phyloP scores from a whole-genome alignment of 805 yeast species.

The Cyberlindnera mississippiensis region DNA sequence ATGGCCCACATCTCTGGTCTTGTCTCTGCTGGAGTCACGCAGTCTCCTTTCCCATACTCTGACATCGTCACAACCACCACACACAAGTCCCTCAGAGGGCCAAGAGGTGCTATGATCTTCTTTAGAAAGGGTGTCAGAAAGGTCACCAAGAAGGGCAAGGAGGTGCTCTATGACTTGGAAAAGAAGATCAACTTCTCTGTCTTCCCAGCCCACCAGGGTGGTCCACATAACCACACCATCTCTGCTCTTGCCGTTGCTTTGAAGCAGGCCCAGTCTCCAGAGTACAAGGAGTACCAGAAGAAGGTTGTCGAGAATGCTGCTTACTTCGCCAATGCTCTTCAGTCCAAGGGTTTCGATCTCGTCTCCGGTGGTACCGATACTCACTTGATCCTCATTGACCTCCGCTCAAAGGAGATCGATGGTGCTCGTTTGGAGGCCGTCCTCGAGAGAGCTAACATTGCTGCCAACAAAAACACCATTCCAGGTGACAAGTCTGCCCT shows the following conservation, averaged over 20 bases:
- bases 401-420: conserved; percentile 86
- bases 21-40: conserved; percentile 90
- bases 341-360: conserved; percentile 66
- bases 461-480: conserved; percentile 94
- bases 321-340: conserved; percentile 72
- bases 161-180: conserved; percentile 86
- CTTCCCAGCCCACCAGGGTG: conserved; percentile 99
- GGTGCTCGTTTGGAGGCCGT: conserved; percentile 97
- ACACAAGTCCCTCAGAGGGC: conserved; percentile 97
- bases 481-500: conserved; percentile 96
- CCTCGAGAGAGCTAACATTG: conserved; percentile 90
- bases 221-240: conserved; percentile 99
- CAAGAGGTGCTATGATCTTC: conserved; percentile 98
- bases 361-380: conserved; percentile 97
- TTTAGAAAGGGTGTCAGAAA: conserved; percentile 94
- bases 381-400: conserved; percentile 88
- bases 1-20: conserved; percentile 98
- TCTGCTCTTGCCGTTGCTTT: conserved; percentile 96
- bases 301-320: conserved; percentile 88
- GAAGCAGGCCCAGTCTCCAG: conserved; percentile 89
- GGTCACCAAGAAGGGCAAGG: conserved; percentile 88
- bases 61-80: conserved; percentile 98
- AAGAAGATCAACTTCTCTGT: conserved; percentile 95
- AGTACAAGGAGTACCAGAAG: conserved; percentile 84
- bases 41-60: conserved; percentile 88